phyloP scores from a whole-genome alignment of 2,329 filamentous ascomycete genomes.

The Anisogramma anomala region DNA sequence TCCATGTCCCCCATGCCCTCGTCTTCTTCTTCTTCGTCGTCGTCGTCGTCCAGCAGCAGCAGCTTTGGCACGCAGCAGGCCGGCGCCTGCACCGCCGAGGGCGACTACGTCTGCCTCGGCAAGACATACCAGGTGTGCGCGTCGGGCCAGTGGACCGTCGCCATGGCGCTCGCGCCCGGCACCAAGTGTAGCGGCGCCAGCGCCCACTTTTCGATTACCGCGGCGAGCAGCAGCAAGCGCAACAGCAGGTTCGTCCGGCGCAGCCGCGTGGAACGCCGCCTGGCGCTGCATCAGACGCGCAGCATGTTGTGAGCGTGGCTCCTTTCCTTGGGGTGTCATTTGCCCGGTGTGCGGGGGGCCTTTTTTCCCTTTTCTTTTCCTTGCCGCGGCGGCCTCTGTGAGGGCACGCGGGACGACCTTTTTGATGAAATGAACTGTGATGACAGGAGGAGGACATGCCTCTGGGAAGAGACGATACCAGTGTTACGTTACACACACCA shows the following conservation, averaged over 20 bases:
- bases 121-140: slow-evolving; percentile 41
- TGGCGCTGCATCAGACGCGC: no score
- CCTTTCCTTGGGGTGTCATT: neutral
- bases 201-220: slow-evolving; percentile 17
- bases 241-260: slow-evolving; percentile 11
- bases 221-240: slow-evolving; percentile 19
- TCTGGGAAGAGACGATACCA: neutral
- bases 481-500: neutral
- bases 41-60: neutral
- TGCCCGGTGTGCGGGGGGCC: neutral
- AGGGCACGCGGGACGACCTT: neutral
- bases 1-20: no score
- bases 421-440: neutral
- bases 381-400: neutral
- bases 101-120: slow-evolving; percentile 37
- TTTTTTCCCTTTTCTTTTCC: slow-evolving; percentile 1
- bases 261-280: slow-evolving; percentile 8
- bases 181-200: slow-evolving; percentile 32
- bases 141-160: slow-evolving; percentile 33
- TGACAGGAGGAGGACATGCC: neutral
- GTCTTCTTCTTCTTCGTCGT: slow-evolving; percentile 12
- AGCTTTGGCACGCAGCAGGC: slow-evolving; percentile 23
- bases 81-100: slow-evolving; percentile 36
- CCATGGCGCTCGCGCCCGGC: slow-evolving; percentile 32
- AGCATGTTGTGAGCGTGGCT: no score